Base-by-base conservation (phyloP, 2,329 filamentous ascomycete genomes). In the Neofusicoccum laricinum region DNA sequence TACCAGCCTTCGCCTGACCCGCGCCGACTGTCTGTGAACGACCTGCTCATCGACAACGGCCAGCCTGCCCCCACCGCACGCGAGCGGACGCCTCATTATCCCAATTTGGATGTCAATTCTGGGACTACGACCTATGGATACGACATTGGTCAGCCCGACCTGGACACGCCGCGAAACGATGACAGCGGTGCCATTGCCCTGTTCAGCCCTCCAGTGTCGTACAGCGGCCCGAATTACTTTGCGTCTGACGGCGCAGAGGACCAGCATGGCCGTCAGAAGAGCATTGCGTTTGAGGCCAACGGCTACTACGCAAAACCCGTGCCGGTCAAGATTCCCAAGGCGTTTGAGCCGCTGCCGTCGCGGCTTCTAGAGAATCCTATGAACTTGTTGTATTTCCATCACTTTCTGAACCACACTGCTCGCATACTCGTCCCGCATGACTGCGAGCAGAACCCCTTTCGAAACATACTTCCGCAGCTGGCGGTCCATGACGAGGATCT, bases 351-450 rank as follows among this genome's bases (percentile, higher is more conserved):
- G 2, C 73, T 89, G 21, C 87, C 87, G 4, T 70, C 78, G 3
- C 78, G 84, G 10, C 78, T 93, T 34, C 77, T 85, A 48, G 85
- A 89, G 41, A 93, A 92, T 69, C 89, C 87, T 1, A 94, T 94
- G 86, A 94, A 95, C 71, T 76, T 95, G 66, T 82, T 95, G 68
- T 89, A 89, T 70, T 89, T 89, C 68, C 86, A 90, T 72, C 86
- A 88, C 70, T 89, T 95, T 71, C 81, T 95, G 65, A 91, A 93
- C 69, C 90, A 95, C 74, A 95, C 91, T 2, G 90, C 90, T 7
- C 85, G 86, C 66, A 87, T 88, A 69, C 74, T 87, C 63, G 82
- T 86, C 2, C 84, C 86, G 1, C 86, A 89, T 70, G 85, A 88
- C 69, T 88, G 86, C 71, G 80, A 82, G 63, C 79, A 85, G 63